phyloP scores from a whole-genome alignment of 164 flowering plant genomes.

The Macadamia integrifolia region DNA sequence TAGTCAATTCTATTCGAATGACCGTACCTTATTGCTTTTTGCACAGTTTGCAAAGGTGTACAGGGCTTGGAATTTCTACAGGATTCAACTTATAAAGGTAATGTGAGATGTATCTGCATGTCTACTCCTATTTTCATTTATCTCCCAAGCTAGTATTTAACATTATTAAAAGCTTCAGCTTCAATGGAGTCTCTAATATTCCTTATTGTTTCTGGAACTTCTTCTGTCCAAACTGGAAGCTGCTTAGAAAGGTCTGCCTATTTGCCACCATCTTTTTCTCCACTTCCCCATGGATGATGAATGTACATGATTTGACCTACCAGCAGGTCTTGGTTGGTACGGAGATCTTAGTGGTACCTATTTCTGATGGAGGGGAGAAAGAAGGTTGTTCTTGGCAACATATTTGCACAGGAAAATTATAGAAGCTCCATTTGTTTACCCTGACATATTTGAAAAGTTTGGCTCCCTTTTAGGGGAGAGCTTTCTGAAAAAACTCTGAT shows the following conservation, averaged over 20 bases:
- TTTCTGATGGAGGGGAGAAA: constrained; percentile 61
- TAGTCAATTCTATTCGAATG: constrained; percentile 72
- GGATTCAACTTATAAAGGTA: constrained; percentile 75
- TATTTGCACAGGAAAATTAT: constrained; percentile 63
- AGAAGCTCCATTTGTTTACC: constrained; percentile 66
- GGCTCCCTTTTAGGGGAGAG: constrained; percentile 55
- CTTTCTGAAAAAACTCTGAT: constrained; percentile 48
- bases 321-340: constrained; percentile 78
- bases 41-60: constrained; percentile 76
- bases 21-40: constrained; percentile 59
- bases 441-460: constrained; percentile 66
- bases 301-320: constrained; percentile 50
- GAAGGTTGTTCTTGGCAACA: constrained; percentile 55
- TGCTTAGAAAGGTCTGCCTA: constrained; percentile 59
- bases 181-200: not conserved
- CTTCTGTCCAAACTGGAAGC: constrained; percentile 48
- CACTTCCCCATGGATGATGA: constrained; percentile 68
- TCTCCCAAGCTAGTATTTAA: too few species aligned
- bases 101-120: too few species aligned
- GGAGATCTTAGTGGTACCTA: constrained; percentile 76
- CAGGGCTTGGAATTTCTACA: constrained; percentile 79
- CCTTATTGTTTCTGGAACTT: too few species aligned
- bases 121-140: not conserved
- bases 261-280: constrained; percentile 69
- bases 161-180: not conserved